These are phyloP conservation scores for Ophiostoma populinum DNA, from an alignment of 2,329 filamentous ascomycete genomes.

Conservation along the genomic window DNA sequence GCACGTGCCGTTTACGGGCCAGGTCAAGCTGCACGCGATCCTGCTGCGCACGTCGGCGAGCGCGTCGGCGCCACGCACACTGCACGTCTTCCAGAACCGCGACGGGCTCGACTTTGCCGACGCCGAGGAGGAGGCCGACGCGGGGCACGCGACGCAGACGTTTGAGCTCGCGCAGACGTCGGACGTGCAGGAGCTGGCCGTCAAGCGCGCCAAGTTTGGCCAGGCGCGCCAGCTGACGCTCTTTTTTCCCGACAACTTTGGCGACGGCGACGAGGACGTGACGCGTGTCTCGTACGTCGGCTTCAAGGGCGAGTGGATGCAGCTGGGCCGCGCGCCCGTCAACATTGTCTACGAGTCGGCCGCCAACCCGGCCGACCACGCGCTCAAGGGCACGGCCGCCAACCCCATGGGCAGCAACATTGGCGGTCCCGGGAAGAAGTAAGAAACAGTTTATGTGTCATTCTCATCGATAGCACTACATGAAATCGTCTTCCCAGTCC, in stretches of 20 bases:
- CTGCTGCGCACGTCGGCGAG: conserved; percentile 64
- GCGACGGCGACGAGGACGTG: conserved; percentile 60
- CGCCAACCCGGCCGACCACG: conserved; percentile 79
- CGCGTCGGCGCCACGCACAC: conserved; percentile 55
- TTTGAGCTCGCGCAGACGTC: conserved; percentile 62
- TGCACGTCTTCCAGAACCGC: conserved; percentile 78
- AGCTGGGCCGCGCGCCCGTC: conserved; percentile 62
- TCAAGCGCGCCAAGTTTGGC: conserved; percentile 79
- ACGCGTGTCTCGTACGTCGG: conserved; percentile 69
- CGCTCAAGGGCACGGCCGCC: conserved; percentile 37
- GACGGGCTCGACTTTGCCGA: conserved; percentile 71
- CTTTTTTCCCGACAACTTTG: conserved; percentile 85
- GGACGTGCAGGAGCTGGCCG: conserved; percentile 72
- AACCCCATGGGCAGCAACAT: conserved; percentile 39
- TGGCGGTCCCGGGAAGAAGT: conserved; percentile 19
- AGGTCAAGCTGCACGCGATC: conserved; percentile 82
- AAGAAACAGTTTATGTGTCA: not conserved
- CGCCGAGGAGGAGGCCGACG: conserved; percentile 51
- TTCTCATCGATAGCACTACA: conserved; percentile 33
- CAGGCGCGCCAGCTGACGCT: conserved; percentile 66
- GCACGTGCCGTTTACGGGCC: conserved; percentile 85
- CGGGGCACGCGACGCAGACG: conserved; percentile 31
- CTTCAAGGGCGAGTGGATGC: conserved; percentile 91
- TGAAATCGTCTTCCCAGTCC: conserved; percentile 81
- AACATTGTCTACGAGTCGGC: conserved; percentile 89